These are phyloP conservation scores for Auricularia cornea DNA, from an alignment of 768 basidiomycete species.

Conservation along the genomic window DNA sequence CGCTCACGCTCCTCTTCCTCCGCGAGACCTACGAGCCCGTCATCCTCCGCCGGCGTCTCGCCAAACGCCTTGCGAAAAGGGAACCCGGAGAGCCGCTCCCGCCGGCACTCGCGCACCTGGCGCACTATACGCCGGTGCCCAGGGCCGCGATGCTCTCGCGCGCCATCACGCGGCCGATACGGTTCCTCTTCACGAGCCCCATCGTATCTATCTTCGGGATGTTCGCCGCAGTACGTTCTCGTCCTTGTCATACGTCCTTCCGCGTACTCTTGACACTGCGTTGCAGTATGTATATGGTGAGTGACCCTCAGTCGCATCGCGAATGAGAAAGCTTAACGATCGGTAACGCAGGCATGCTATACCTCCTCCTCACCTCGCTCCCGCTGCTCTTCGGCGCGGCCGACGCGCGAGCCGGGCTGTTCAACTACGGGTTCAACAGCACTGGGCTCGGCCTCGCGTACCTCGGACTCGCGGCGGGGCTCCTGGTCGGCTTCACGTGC, in stretches of 20 bases:
- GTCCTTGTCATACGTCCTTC: neutral
- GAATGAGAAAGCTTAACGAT: no score
- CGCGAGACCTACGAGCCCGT: conserved; percentile 6
- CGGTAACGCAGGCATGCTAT: neutral
- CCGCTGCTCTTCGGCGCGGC: conserved; percentile 3
- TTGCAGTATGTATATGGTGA: conserved; percentile 3
- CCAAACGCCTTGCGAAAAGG: neutral
- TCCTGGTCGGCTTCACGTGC: neutral
- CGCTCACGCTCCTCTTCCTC: neutral
- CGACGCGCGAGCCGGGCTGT: neutral
- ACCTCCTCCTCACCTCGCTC: conserved; percentile 1
- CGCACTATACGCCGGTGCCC: no score
- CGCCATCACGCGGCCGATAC: conserved; percentile 5
- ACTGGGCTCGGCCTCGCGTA: neutral
- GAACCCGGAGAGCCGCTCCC: neutral
- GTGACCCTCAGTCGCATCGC: no score
- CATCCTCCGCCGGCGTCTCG: conserved; percentile 1
- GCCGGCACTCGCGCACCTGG: neutral
- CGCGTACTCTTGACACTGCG: neutral
- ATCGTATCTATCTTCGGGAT: neutral
- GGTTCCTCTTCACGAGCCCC: conserved; percentile 5
- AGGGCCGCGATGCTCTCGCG: neutral
- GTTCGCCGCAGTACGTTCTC: conserved; percentile 3
- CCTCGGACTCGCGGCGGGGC: neutral
- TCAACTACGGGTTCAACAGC: conserved; percentile 6